Base-by-base conservation (phyloP, 345 rosid species). In the Syzygium aromaticum region DNA sequence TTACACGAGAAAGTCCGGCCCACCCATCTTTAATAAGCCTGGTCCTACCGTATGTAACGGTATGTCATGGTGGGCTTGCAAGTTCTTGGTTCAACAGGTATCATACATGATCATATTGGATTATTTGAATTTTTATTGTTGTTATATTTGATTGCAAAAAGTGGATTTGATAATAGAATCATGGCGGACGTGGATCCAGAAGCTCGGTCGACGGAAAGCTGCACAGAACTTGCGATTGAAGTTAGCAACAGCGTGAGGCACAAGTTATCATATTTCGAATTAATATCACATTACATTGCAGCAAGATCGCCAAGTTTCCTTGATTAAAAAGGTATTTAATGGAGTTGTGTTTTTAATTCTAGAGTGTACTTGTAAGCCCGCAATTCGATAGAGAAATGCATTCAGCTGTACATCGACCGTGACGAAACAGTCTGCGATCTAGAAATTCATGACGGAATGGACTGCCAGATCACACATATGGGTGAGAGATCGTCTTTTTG, bases 291-390 rank as follows among this genome's bases (percentile, higher is more conserved):
- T 16, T 2, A 1, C 78, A 16, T 64, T 16, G 22, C 22, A 67
- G 28, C 0, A 28, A n/a, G 77, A 33, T 64, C 21, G 11, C 22
- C 5, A 40, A 64, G 0, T 64, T 17, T 27, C 40, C 8, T 64
- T 19, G 33, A 67, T 67, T 30, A 0, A 30, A 30, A 21, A 17
- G 23, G 46, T 17, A 23, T 8, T 7, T 17, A 16, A 67, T 33
- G 0, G 12, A 0, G 8, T 28, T 23, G 2, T 6, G 0, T 30
- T 1, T 3, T 16, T 67, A 1, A 16, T 30, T 63, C 4, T n/a
- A 8, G 22, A 22, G 61, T 22, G 16, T 33, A 33, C 25, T 33
- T 67, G 46, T 17, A 9, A 49, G 80, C 13, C 2, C 22, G 3
- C 49, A 1, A 38, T 64, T 64, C 2, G 12, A 30, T 64, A 15